These are phyloP conservation scores for Eucalyptus rudis DNA, from an alignment of 345 rosid species.

Conservation along the genomic window DNA sequence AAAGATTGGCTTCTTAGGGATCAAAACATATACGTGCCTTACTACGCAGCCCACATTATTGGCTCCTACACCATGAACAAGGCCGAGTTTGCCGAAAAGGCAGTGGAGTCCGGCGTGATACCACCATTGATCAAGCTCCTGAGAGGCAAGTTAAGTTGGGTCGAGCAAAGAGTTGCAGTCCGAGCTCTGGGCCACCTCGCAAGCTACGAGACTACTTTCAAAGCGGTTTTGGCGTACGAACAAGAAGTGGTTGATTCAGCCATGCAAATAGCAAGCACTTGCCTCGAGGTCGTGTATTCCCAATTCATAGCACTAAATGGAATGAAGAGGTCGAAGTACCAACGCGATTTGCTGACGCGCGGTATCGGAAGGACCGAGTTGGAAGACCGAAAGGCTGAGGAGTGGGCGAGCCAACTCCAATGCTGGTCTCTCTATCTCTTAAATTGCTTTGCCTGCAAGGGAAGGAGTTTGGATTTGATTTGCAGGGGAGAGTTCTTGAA, in stretches of 20 bases:
- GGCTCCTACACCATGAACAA: conserved; percentile 80
- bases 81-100: conserved; percentile 33
- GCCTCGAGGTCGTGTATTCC: conserved; percentile 34
- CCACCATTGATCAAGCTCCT: conserved; percentile 60
- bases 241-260: conserved; percentile 33
- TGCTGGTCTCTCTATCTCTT: conserved; percentile 62
- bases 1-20: conserved; percentile 57
- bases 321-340: conserved; percentile 46
- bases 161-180: conserved; percentile 80
- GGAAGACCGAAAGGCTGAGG: conserved; percentile 66
- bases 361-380: conserved; percentile 53
- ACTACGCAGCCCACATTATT: conserved; percentile 76
- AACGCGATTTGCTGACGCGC: conserved; percentile 59
- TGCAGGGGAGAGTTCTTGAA: conserved; percentile 40
- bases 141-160: conserved; percentile 79
- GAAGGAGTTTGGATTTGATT: conserved; percentile 31
- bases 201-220: conserved; percentile 48
- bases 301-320: conserved; percentile 39
- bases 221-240: conserved; percentile 32
- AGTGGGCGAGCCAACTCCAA: conserved; percentile 78
- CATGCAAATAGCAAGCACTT: conserved; percentile 36
- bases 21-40: conserved; percentile 78
- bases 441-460: conserved; percentile 54
- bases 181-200: conserved; percentile 70
- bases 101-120: conserved; percentile 42